These are phyloP conservation scores for Diaporthe caulivora DNA, from an alignment of 2,329 filamentous ascomycete species.

Conservation along the genomic window DNA sequence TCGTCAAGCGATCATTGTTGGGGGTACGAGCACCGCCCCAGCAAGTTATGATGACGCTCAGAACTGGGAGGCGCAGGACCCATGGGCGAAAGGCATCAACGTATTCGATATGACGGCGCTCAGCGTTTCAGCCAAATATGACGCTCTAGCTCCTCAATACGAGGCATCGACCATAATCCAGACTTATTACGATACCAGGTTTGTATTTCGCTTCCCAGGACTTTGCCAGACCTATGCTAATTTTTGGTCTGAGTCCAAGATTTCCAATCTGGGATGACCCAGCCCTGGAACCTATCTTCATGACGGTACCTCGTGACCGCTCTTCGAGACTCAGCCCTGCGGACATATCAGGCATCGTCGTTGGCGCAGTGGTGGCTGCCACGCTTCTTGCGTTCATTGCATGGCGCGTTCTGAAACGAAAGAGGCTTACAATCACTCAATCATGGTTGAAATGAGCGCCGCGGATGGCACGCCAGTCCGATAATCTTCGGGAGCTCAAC, in stretches of 20 bases:
- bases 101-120: background rate
- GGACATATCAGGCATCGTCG: background rate
- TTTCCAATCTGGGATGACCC: background rate
- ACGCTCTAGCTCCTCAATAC: background rate
- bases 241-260: background rate
- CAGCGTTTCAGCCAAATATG: background rate
- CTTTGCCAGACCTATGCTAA: background rate
- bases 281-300: background rate
- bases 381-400: background rate
- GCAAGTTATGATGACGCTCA: background rate
- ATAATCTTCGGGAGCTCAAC: background rate
- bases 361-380: background rate
- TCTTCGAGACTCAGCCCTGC: background rate
- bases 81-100: background rate
- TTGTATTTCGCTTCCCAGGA: background rate
- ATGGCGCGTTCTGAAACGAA: background rate
- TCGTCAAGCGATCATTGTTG: background rate
- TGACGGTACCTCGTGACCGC: background rate
- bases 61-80: background rate
- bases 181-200: background rate
- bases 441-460: too few species aligned
- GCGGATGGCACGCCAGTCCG: too few species aligned
- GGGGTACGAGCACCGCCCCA: background rate
- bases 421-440: background rate
- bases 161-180: background rate